Conservation (phyloP, 2,329 filamentous ascomycete genomes). For the Emergomyces pasteurianus region DNA sequence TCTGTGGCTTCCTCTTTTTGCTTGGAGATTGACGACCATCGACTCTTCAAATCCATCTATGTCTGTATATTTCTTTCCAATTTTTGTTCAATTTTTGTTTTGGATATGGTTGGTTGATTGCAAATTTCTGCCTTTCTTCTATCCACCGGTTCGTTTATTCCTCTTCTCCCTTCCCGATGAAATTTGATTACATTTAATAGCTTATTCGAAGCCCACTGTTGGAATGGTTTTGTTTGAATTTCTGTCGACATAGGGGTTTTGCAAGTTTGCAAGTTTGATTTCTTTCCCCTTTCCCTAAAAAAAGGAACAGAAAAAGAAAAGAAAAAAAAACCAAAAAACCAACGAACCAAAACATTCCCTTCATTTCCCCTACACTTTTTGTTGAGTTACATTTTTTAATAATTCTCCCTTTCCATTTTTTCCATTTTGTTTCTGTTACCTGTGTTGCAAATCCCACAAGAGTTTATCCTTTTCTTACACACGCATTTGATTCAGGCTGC, state of each 20-base stretch:
- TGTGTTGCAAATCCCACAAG: neutral
- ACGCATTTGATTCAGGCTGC: neutral
- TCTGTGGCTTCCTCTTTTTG: neutral
- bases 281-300: too few relatives aligned
- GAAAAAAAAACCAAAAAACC: too few relatives aligned
- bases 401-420: neutral
- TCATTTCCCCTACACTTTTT: neutral
- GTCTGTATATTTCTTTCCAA: neutral
- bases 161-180: neutral
- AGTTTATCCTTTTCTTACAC: neutral
- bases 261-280: neutral
- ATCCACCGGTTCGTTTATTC: neutral
- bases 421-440: neutral
- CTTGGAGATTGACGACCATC: neutral
- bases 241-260: neutral
- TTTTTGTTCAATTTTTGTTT: neutral
- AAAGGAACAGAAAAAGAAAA: too few relatives aligned
- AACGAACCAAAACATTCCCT: too few relatives aligned
- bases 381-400: neutral
- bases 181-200: neutral
- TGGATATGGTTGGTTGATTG: neutral
- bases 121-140: neutral
- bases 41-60: neutral
- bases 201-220: neutral
- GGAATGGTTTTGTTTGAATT: neutral